Evolutionary conservation across 345 rosid species (phyloP).

Genomic region (Moricandia moricandioides): DNA sequence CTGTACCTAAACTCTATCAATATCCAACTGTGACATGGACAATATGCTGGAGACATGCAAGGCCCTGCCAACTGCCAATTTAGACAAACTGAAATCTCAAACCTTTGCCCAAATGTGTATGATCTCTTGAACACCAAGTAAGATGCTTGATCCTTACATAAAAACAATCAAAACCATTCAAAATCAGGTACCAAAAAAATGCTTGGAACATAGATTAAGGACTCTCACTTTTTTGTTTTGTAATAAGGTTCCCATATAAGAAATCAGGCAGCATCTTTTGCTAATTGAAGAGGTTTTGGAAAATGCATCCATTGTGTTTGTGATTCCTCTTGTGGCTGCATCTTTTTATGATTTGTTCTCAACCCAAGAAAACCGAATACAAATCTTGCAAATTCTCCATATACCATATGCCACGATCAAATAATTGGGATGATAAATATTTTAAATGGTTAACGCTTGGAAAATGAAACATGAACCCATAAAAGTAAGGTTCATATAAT

Average conservation of each 20-base stretch:
- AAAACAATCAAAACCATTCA: neutral
- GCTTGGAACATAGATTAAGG: neutral
- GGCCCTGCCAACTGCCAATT: slow-evolving; percentile 74
- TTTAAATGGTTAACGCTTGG: too few relatives aligned
- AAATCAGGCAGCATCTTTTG: slow-evolving; percentile 96
- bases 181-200: neutral
- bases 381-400: neutral
- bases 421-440: too few relatives aligned
- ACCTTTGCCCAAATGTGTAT: slow-evolving; percentile 43
- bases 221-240: too few relatives aligned
- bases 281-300: slow-evolving; percentile 56
- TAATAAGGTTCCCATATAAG: neutral
- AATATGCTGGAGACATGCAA: slow-evolving; percentile 87
- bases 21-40: slow-evolving; percentile 98
- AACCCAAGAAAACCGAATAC: neutral
- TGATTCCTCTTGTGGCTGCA: neutral
- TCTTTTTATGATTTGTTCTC: neutral
- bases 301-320: neutral
- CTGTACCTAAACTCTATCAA: neutral
- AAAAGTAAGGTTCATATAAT: too few relatives aligned
- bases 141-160: slow-evolving; percentile 90
- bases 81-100: slow-evolving; percentile 67
- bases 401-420: too few relatives aligned
- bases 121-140: slow-evolving; percentile 89
- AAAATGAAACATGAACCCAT: too few relatives aligned